phyloP scores from a whole-genome alignment of 2,329 filamentous ascomycete species.

The Ophiocordyceps camponoti-floridani region DNA sequence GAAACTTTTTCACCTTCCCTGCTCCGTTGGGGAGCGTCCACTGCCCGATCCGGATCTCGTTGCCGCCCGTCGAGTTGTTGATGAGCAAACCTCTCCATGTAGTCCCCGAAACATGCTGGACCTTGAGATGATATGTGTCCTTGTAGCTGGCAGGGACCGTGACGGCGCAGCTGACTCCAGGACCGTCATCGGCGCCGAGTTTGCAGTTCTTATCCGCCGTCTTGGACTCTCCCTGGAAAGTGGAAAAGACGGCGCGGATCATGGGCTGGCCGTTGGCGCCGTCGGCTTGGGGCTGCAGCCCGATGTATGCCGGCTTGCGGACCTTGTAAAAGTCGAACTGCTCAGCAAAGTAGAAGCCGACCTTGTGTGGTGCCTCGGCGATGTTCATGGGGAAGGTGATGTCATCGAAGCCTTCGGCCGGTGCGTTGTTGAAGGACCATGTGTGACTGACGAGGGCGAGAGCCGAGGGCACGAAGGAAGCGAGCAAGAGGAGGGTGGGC shows the following conservation, averaged over 20 bases:
- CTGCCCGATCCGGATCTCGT: constrained; percentile 4
- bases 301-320: constrained; percentile 4
- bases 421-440: background rate
- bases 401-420: constrained; percentile 3
- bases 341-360: constrained; percentile 9
- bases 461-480: background rate
- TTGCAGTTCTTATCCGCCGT: constrained; percentile 6
- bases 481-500: background rate
- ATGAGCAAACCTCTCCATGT: constrained; percentile 9
- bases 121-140: constrained; percentile 5
- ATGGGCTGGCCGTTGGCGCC: constrained; percentile 3
- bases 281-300: constrained; percentile 6
- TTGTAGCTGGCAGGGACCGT: constrained; percentile 5
- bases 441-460: background rate
- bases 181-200: constrained; percentile 9
- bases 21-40: constrained; percentile 5
- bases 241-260: constrained; percentile 8
- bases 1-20: constrained; percentile 3
- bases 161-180: constrained; percentile 8
- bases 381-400: constrained; percentile 8
- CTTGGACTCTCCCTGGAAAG: constrained; percentile 5
- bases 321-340: constrained; percentile 5
- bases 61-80: constrained; percentile 3
- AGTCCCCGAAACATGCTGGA: constrained; percentile 4
- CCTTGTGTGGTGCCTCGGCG: constrained; percentile 4